phyloP scores from a whole-genome alignment of 1,139 yeast genomes.

The Kluyveromyces sp. region DNA sequence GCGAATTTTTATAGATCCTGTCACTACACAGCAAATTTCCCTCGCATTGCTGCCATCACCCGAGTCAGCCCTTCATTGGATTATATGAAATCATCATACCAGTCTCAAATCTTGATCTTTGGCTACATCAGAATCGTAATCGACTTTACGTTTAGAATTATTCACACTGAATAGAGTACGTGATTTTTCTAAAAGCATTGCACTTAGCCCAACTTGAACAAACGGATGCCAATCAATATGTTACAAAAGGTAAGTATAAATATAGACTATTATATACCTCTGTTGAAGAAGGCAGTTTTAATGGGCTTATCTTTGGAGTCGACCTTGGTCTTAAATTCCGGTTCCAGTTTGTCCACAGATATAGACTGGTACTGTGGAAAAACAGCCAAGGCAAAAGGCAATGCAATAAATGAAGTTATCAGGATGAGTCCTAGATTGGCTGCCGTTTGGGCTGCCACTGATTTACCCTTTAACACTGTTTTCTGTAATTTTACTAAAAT shows the following conservation, averaged over 20 bases:
- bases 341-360: slow-evolving; percentile 53
- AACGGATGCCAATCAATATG: neutral
- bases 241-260: too few species aligned
- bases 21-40: slow-evolving; percentile 13
- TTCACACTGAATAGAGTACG: neutral
- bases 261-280: slow-evolving; percentile 63
- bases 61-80: slow-evolving; percentile 16
- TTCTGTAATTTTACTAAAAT: slow-evolving; percentile 70
- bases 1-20: slow-evolving; percentile 13
- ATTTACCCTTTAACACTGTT: slow-evolving; percentile 57
- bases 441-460: slow-evolving; percentile 54
- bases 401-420: slow-evolving; percentile 73
- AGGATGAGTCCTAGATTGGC: slow-evolving; percentile 81
- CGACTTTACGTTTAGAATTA: neutral
- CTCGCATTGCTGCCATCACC: slow-evolving; percentile 16
- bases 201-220: neutral
- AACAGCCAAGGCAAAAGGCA: slow-evolving; percentile 91
- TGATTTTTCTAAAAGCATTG: neutral
- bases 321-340: slow-evolving; percentile 51
- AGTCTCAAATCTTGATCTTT: neutral
- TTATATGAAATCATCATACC: neutral
- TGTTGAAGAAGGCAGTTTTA: slow-evolving; percentile 67
- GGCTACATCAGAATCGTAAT: neutral
- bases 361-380: slow-evolving; percentile 83
- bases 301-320: slow-evolving; percentile 58